Evolutionary conservation across 2,329 filamentous ascomycete genomes (phyloP), one percentile per base, ranked within the genome.

Genomic region (Aureobasidium namibiae): DNA sequence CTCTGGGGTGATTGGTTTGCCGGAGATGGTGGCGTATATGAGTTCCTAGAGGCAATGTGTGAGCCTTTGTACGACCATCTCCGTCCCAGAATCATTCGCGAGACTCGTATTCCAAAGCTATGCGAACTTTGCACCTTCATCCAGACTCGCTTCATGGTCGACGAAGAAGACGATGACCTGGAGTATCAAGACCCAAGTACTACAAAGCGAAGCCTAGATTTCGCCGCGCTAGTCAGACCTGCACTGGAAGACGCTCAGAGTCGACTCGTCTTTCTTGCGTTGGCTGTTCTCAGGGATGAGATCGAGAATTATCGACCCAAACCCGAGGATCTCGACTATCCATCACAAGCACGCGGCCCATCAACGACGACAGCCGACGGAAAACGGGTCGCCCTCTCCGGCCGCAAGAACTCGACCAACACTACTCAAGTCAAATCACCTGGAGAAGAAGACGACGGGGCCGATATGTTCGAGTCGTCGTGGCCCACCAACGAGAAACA

Each of bases 161-260:
- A 75, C 4, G 76, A 78, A 18, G 75, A 76, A 2, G 76, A 78
- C 3, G 74, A 73, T 24, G 80, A 83, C 39, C 4, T 21, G 3
- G 68, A 72, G 6, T 79, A 80, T 56, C 75, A 76, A 10, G 65
- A 73, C 21, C 80, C 82, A 61, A 70, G 74, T 13, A 78, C 76
- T 57, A 79, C 46, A 33, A 62, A 62, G 13, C 61, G 67, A 29
- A 69, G 66, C 54, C 76, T 88, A 18, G 82, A 87, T 67, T 88
- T 88, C 65, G 79, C 81, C 2, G 67, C 74, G 42, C 69, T 88
- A 41, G 82, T 87, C 10, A 82, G 85, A 59, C 82, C 84, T 21
- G 84, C 82, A 5, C 70, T 88, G n/a, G 79, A 87, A 72, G 85
- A 88, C 68, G 82, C 84, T 1, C 85, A 88, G 67, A 85, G 82